Percentiles rank a stretch among this genome's conserved stretches.
phyloP scores from a whole-genome alignment of 2,329 filamentous ascomycete species.

The Verticillium dahliae region DNA sequence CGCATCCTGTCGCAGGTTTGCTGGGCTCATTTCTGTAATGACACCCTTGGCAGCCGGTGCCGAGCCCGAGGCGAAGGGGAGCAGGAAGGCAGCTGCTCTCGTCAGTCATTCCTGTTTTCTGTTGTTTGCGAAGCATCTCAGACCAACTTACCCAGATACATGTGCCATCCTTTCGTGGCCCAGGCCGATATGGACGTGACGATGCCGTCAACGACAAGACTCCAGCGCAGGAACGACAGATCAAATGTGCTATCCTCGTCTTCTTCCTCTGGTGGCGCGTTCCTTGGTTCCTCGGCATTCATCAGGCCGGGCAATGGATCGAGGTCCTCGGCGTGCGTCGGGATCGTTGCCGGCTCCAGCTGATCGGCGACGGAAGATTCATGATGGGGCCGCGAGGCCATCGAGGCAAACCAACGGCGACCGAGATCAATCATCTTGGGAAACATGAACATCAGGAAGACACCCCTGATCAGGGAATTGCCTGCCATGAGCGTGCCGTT shows the following conservation, averaged over 20 bases:
- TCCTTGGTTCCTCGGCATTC: constrained; percentile 37
- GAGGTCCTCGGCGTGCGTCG: constrained; percentile 31
- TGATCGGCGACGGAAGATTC: background rate
- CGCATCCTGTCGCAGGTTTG: constrained; percentile 56
- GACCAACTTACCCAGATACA: constrained; percentile 48
- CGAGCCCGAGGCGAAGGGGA: constrained; percentile 64
- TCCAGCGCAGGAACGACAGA: constrained; percentile 60
- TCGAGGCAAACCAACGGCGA: constrained; percentile 23
- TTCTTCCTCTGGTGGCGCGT: constrained; percentile 22
- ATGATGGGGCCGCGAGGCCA: background rate
- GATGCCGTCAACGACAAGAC: constrained; percentile 56
- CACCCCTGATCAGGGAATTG: constrained; percentile 45
- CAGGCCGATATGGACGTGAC: constrained; percentile 59
- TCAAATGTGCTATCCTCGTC: constrained; percentile 54
- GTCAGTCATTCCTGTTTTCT: background rate
- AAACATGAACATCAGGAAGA: constrained; percentile 49
- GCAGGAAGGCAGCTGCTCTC: constrained; percentile 47
- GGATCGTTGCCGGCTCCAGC: constrained; percentile 18
- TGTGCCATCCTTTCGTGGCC: constrained; percentile 58
- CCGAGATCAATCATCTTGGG: constrained; percentile 45
- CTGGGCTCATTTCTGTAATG: constrained; percentile 64
- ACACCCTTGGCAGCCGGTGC: constrained; percentile 65
- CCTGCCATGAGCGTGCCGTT: constrained; percentile 52
- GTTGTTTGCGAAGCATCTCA: background rate
- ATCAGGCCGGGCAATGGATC: constrained; percentile 32